Percentiles rank a stretch among this genome's conserved stretches.
phyloP scores from a whole-genome alignment of 345 rosid species.

The Excoecaria cochinchinensis region DNA sequence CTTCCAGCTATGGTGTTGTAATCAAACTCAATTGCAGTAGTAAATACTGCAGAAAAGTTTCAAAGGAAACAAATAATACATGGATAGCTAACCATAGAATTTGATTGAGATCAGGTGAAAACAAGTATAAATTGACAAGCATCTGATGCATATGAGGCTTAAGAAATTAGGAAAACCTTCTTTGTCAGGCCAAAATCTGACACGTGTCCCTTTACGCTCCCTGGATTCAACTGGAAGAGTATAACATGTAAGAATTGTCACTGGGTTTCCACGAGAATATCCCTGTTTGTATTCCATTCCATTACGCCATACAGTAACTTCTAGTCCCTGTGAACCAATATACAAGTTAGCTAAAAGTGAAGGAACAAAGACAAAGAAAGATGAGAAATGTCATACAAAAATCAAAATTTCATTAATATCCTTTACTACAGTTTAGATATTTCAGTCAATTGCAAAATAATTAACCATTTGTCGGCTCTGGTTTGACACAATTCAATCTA shows the following conservation, averaged over 20 bases:
- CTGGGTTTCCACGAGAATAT: constrained; percentile 90
- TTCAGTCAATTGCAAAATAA: not conserved
- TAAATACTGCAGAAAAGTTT: constrained; percentile 60
- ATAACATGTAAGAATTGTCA: constrained; percentile 47
- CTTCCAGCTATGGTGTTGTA: constrained; percentile 82
- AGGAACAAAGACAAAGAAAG: constrained; percentile 9
- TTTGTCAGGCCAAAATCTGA: constrained; percentile 97
- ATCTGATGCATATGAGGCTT: not conserved
- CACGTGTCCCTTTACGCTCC: constrained; percentile 63
- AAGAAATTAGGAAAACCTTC: constrained; percentile 52
- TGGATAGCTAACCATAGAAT: constrained; percentile 18
- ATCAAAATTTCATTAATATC: not conserved
- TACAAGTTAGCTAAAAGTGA: not conserved
- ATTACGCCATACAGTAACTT: constrained; percentile 90
- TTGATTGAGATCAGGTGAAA: not conserved
- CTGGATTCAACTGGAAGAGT: constrained; percentile 59
- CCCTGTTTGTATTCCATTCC: constrained; percentile 73
- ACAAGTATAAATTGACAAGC: constrained; percentile 10
- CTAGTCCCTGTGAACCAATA: constrained; percentile 54
- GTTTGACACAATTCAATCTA: not conserved
- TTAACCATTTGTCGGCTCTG: not conserved
- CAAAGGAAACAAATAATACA: constrained; percentile 14
- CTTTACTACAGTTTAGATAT: not conserved
- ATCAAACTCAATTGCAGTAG: constrained; percentile 83
- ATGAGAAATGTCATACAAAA: not conserved